Conservation (phyloP, 495 filamentous ascomycete genomes). For the Xylaria castorea region DNA sequence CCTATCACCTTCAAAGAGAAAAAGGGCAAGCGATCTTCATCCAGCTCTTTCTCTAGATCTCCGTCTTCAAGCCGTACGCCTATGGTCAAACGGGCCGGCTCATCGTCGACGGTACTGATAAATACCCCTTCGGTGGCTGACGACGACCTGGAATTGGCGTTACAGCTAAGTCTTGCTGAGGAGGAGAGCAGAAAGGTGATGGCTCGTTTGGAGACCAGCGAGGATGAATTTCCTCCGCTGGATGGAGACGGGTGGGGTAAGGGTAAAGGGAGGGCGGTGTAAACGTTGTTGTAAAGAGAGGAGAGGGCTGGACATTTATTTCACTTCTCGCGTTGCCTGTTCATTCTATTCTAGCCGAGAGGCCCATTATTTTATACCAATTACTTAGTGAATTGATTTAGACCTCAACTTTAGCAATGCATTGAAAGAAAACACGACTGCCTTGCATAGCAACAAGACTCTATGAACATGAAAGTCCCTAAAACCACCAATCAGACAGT, state of each 20-base stretch:
- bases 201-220: slow-evolving; percentile 33
- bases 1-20: slow-evolving; percentile 60
- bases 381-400: background rate
- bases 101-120: slow-evolving; percentile 28
- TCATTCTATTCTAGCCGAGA: slow-evolving; percentile 7
- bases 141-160: slow-evolving; percentile 82
- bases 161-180: slow-evolving; percentile 85
- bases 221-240: slow-evolving; percentile 67
- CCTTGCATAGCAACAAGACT: background rate
- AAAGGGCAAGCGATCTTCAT: slow-evolving; percentile 42
- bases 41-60: slow-evolving; percentile 47
- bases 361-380: background rate
- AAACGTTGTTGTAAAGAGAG: slow-evolving; percentile 2
- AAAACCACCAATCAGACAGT: background rate
- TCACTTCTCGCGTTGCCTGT: slow-evolving; percentile 17
- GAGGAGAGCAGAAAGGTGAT: slow-evolving; percentile 60
- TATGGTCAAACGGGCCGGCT: slow-evolving; percentile 32
- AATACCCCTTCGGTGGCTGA: slow-evolving; percentile 45
- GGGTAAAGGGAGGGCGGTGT: slow-evolving; percentile 56
- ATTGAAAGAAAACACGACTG: background rate
- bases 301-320: background rate
- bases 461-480: background rate
- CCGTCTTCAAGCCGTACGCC: slow-evolving; percentile 48
- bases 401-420: background rate
- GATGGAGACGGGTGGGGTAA: slow-evolving; percentile 47